These are phyloP conservation scores for Alternaria conjuncta DNA, from an alignment of 2,329 filamentous ascomycete species.

Conservation along the genomic window DNA sequence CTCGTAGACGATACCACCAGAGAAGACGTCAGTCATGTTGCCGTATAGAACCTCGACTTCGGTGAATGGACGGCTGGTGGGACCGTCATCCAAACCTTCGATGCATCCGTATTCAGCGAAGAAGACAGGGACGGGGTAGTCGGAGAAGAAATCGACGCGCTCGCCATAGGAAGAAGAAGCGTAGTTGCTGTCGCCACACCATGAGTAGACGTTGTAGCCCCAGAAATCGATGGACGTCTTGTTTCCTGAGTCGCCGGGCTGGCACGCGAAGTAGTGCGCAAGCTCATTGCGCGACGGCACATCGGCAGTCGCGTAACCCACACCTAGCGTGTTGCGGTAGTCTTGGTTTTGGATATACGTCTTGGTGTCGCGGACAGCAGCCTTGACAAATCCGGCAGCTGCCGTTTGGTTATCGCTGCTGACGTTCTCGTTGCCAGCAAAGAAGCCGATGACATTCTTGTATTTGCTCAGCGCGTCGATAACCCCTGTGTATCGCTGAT, in stretches of 20 bases:
- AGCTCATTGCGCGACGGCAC: conserved; percentile 83
- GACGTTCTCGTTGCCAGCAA: conserved; percentile 96
- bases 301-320: conserved; percentile 96
- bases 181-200: conserved; percentile 88
- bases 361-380: conserved; percentile 94
- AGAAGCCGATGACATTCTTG: conserved; percentile 94
- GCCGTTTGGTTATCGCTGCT: conserved; percentile 86
- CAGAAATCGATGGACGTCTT: conserved; percentile 85
- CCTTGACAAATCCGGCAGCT: conserved; percentile 94
- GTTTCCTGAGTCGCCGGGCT: conserved; percentile 52
- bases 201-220: conserved; percentile 99
- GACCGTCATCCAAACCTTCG: conserved; percentile 40
- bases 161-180: conserved; percentile 76
- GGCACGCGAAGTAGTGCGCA: conserved; percentile 94
- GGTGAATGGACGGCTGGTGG: conserved; percentile 75
- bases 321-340: conserved; percentile 75
- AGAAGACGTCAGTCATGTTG: conserved; percentile 86
- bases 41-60: conserved; percentile 85
- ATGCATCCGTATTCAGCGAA: conserved; percentile 99
- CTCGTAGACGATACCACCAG: conserved; percentile 97
- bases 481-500: conserved; percentile 80
- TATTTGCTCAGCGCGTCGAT: conserved; percentile 82
- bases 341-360: conserved; percentile 80
- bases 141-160: conserved; percentile 82
- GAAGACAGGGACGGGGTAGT: conserved; percentile 94